Conservation (phyloP, 129 eudicot genomes). For the Silybum marianum region DNA sequence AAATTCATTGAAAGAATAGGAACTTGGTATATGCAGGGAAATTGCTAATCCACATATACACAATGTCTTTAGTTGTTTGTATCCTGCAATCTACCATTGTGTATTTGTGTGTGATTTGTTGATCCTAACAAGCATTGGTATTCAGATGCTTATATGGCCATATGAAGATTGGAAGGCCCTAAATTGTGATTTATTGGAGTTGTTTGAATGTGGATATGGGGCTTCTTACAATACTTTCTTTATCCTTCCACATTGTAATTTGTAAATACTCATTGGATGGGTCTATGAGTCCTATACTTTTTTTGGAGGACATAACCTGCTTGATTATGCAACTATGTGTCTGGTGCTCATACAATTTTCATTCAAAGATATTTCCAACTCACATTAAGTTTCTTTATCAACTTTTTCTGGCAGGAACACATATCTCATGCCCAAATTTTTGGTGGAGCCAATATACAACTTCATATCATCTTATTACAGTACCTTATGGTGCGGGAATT, state of each 20-base stretch:
- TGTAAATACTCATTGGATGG: background rate
- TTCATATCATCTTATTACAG: background rate
- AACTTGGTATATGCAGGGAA: background rate
- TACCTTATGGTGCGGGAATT: background rate
- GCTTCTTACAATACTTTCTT: background rate
- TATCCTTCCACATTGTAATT: background rate
- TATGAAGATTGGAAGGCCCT: background rate
- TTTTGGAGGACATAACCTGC: background rate
- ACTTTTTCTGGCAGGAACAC: conserved; percentile 31
- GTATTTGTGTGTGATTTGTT: background rate
- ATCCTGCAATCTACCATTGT: background rate
- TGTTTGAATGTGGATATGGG: background rate
- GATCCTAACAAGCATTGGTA: background rate
- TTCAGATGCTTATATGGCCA: background rate
- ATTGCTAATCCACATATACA: background rate
- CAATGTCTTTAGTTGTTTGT: background rate
- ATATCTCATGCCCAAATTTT: conserved; percentile 10
- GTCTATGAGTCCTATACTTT: background rate
- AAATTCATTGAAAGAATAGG: conserved; percentile 3
- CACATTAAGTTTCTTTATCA: background rate
- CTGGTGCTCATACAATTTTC: conserved; percentile 12
- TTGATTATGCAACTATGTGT: background rate
- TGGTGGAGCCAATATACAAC: background rate
- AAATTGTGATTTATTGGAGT: background rate
- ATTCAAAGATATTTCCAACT: conserved; percentile 14